Conservation (phyloP, 2,329 filamentous ascomycete genomes). For the Niveomyces coronatus region DNA sequence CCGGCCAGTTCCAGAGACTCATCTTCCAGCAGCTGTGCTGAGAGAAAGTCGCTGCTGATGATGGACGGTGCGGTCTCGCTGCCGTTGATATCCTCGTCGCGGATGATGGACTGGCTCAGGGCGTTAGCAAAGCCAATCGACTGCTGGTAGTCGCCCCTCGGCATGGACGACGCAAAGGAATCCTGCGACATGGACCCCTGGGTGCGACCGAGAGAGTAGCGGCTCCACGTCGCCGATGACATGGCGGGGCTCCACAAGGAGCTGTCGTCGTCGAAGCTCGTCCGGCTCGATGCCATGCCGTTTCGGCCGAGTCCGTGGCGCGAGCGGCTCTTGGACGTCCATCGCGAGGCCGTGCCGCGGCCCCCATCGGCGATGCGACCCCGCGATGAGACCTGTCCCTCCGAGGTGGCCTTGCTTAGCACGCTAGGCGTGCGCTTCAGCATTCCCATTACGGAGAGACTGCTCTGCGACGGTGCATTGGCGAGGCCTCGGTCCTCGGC, state of each 20-base stretch:
- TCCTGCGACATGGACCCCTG: constrained; percentile 88
- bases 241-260: constrained; percentile 79
- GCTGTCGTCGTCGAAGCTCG: constrained; percentile 83
- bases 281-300: constrained; percentile 81
- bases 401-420: constrained; percentile 86
- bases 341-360: constrained; percentile 51
- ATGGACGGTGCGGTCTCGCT: constrained; percentile 36
- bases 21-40: constrained; percentile 69
- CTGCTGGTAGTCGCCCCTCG: constrained; percentile 78
- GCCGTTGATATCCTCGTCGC: constrained; percentile 61
- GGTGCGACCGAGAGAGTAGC: constrained; percentile 82
- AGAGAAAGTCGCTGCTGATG: constrained; percentile 49
- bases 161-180: constrained; percentile 70
- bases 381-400: constrained; percentile 58
- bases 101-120: constrained; percentile 90
- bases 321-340: constrained; percentile 79
- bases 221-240: constrained; percentile 93
- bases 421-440: constrained; percentile 83
- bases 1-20: constrained; percentile 85
- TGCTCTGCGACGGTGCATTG: constrained; percentile 39
- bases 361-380: constrained; percentile 56
- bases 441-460: constrained; percentile 64
- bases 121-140: constrained; percentile 97
- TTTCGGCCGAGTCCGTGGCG: constrained; percentile 63
- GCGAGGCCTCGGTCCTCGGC: constrained; percentile 34